Conservation (phyloP, 768 basidiomycete genomes). For the Leccinum imitatum region DNA sequence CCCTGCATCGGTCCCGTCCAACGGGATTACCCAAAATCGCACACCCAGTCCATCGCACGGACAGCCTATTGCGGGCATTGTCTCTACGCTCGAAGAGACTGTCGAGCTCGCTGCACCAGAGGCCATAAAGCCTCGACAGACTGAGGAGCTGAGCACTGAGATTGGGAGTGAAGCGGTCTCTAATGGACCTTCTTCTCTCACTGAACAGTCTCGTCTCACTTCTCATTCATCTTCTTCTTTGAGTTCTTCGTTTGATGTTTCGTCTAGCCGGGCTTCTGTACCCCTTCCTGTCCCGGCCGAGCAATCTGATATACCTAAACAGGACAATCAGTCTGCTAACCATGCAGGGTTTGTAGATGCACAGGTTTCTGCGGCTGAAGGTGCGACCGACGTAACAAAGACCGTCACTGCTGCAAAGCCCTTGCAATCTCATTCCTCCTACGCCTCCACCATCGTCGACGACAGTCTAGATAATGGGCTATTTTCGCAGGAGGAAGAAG, state of each 20-base stretch:
- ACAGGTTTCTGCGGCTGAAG: slow-evolving; percentile 35
- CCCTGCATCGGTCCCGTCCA: slow-evolving; percentile 26
- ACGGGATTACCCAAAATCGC: slow-evolving; percentile 16
- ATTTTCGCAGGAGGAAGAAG: slow-evolving; percentile 30
- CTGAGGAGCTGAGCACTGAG: slow-evolving; percentile 16
- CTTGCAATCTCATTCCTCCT: slow-evolving; percentile 44
- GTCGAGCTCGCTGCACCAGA: slow-evolving; percentile 18
- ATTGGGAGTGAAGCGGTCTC: slow-evolving; percentile 17
- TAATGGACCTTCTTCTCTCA: slow-evolving; percentile 23
- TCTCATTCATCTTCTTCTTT: slow-evolving; percentile 33
- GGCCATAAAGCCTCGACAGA: slow-evolving; percentile 20
- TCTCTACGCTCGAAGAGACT: slow-evolving; percentile 22
- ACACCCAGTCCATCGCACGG: slow-evolving; percentile 16
- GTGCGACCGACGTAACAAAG: neutral
- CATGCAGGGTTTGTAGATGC: slow-evolving; percentile 44
- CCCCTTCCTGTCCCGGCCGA: slow-evolving; percentile 22
- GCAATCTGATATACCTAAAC: slow-evolving; percentile 41
- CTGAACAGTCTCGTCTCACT: slow-evolving; percentile 32
- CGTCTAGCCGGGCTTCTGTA: slow-evolving; percentile 44
- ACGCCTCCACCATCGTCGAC: slow-evolving; percentile 53
- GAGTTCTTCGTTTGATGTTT: slow-evolving; percentile 43
- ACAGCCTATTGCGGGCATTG: slow-evolving; percentile 23
- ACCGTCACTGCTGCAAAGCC: slow-evolving; percentile 28
- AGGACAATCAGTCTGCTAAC: slow-evolving; percentile 47
- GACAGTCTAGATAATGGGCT: slow-evolving; percentile 37